These are phyloP conservation scores for Tripterygium wilfordii DNA, from an alignment of 177 flowering plant genomes.

Conservation along the genomic window DNA sequence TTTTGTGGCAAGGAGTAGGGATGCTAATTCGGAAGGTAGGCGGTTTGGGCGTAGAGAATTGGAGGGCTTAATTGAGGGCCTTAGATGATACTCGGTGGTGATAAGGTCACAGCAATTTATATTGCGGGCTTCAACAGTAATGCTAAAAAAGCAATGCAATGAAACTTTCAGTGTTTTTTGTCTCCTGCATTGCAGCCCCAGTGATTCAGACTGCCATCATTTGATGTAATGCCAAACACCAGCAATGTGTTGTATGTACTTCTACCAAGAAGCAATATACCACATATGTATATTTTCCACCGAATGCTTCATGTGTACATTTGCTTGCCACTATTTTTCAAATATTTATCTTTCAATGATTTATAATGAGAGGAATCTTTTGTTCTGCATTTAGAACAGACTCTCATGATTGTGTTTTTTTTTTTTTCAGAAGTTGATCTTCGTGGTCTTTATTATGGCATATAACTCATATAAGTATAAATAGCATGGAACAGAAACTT, in stretches of 20 bases:
- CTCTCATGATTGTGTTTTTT: neutral
- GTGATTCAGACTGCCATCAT: slow-evolving; percentile 23
- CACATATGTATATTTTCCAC: slow-evolving; percentile 39
- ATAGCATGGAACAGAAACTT: too few relatives aligned
- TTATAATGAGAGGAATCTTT: slow-evolving; percentile 8
- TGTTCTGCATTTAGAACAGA: slow-evolving; percentile 2
- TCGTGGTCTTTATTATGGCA: too few relatives aligned
- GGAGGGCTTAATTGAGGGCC: slow-evolving; percentile 53
- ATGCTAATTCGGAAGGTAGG: slow-evolving; percentile 49
- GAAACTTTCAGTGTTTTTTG: slow-evolving; percentile 25
- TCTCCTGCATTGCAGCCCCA: slow-evolving; percentile 6
- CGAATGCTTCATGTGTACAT: too few relatives aligned
- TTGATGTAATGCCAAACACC: slow-evolving; percentile 17
- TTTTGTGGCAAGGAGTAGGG: slow-evolving; percentile 66
- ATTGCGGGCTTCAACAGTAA: slow-evolving; percentile 18
- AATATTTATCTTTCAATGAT: too few relatives aligned
- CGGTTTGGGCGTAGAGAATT: slow-evolving; percentile 71
- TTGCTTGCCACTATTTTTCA: too few relatives aligned
- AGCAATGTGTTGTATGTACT: slow-evolving; percentile 36
- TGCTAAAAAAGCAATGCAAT: slow-evolving; percentile 18
- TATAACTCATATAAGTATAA: too few relatives aligned
- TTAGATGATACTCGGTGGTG: slow-evolving; percentile 37
- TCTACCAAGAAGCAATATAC: slow-evolving; percentile 29
- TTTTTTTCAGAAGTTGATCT: too few relatives aligned
- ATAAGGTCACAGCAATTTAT: slow-evolving; percentile 9